Percentiles rank a stretch among this genome's conserved stretches.
These are phyloP conservation scores for Pisolithus orientalis DNA, from an alignment of 768 basidiomycete species.

Conservation along the genomic window DNA sequence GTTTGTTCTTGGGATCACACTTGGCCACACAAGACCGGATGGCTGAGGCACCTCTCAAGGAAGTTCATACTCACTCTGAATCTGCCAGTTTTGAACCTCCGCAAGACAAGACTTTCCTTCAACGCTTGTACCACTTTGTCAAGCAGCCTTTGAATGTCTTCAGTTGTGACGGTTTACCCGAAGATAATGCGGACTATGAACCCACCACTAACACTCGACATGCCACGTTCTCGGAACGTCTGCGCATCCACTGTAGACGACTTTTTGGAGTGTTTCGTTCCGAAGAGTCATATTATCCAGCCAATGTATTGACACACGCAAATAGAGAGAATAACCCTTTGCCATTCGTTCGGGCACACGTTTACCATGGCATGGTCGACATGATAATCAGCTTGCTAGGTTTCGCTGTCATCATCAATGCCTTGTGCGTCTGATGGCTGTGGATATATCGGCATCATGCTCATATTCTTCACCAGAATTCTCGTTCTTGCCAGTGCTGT, in stretches of 20 bases:
- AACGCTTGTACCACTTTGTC: conserved; percentile 9
- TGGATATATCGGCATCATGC: neutral
- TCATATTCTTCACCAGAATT: conserved; percentile 42
- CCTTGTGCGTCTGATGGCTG: conserved; percentile 43
- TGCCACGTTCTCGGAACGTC: neutral
- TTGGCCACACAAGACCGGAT: conserved; percentile 81
- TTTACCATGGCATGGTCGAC: conserved; percentile 62
- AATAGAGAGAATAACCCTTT: conserved; percentile 54
- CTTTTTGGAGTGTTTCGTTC: conserved; percentile 20
- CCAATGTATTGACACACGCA: conserved; percentile 36
- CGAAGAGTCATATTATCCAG: conserved; percentile 15
- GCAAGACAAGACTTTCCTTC: conserved; percentile 15
- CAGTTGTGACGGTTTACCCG: neutral
- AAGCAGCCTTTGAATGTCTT: neutral
- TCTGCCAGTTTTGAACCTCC: neutral
- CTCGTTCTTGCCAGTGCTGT: conserved; percentile 78
- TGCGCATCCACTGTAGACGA: conserved; percentile 5
- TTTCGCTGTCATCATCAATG: conserved; percentile 85
- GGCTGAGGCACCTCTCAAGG: conserved; percentile 25
- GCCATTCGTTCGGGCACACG: conserved; percentile 52
- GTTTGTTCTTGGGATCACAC: conserved; percentile 82
- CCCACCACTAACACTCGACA: neutral
- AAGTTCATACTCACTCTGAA: neutral
- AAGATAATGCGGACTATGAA: neutral
- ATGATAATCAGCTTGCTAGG: conserved; percentile 66